phyloP scores from a whole-genome alignment of 2,329 filamentous ascomycete genomes.

The Claviceps paspali region DNA sequence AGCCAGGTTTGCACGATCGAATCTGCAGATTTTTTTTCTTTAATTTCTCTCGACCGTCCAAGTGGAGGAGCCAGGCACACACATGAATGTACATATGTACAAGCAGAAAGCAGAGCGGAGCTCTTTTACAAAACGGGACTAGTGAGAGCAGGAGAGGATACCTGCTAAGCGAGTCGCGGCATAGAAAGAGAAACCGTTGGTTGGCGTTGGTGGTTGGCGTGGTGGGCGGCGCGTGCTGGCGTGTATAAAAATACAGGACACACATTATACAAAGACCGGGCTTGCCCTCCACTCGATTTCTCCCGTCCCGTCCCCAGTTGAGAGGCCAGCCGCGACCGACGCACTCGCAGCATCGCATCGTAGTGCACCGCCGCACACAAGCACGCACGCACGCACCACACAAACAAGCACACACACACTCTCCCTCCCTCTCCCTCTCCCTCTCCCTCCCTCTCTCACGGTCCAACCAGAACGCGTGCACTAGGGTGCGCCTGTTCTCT shows the following conservation, averaged over 20 bases:
- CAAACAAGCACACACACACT: not conserved
- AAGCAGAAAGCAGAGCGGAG: conserved; percentile 1
- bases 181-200: too few relatives aligned
- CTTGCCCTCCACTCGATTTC: conserved; percentile 29
- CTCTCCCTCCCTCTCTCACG: too few relatives aligned
- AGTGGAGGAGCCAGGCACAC: too few relatives aligned
- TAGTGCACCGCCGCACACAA: conserved; percentile 1
- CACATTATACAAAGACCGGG: conserved; percentile 28
- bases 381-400: not conserved
- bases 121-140: conserved; percentile 12
- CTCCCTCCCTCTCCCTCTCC: not conserved
- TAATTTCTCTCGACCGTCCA: too few relatives aligned
- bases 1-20: too few relatives aligned
- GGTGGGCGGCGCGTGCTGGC: conserved; percentile 11
- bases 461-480: too few relatives aligned
- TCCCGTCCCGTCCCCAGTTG: conserved; percentile 13
- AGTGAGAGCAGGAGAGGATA: conserved; percentile 16
- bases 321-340: conserved; percentile 2
- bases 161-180: too few relatives aligned
- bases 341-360: conserved; percentile 1
- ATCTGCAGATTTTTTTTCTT: too few relatives aligned
- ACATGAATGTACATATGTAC: not conserved
- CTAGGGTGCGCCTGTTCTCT: too few relatives aligned
- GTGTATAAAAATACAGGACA: conserved; percentile 32
- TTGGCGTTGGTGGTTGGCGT: conserved; percentile 19